phyloP scores from a whole-genome alignment of 108 stramenopile species.

The Cylindrotheca closterium region DNA sequence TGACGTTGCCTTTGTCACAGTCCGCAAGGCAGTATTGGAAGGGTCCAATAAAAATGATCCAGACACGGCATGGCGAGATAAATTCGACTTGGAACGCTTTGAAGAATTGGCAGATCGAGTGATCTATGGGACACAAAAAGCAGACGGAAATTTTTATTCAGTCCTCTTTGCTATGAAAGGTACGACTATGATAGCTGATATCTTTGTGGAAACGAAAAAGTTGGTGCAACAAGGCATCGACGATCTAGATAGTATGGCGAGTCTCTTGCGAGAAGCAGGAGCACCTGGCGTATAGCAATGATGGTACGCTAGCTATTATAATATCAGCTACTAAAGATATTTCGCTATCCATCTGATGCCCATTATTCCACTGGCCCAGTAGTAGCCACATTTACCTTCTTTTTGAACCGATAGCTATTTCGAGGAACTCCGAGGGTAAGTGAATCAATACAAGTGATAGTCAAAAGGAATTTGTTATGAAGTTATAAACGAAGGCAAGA shows the following conservation, averaged over 20 bases:
- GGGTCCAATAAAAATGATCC: too few species aligned
- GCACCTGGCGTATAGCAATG: neutral
- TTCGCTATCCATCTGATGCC: too few species aligned
- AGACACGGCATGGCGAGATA: neutral
- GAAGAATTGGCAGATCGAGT: neutral
- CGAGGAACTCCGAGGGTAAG: too few species aligned
- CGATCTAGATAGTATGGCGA: neutral
- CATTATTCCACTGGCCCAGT: too few species aligned
- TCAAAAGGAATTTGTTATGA: too few species aligned
- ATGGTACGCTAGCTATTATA: too few species aligned
- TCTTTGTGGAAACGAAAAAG: neutral
- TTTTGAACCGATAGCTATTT: too few species aligned
- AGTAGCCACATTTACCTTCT: too few species aligned
- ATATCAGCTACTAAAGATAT: too few species aligned
- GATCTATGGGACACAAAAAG: neutral
- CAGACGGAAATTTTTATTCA: neutral
- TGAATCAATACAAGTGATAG: too few species aligned
- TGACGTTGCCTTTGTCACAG: neutral
- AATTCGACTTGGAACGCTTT: neutral
- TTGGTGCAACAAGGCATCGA: neutral
- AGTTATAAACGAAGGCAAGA: too few species aligned
- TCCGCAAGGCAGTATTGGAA: neutral
- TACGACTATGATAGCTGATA: neutral
- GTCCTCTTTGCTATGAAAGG: neutral
- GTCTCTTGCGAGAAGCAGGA: neutral